Evolutionary conservation across 2,329 filamentous ascomycete species (phyloP).

Genomic region (Alternaria panax): DNA sequence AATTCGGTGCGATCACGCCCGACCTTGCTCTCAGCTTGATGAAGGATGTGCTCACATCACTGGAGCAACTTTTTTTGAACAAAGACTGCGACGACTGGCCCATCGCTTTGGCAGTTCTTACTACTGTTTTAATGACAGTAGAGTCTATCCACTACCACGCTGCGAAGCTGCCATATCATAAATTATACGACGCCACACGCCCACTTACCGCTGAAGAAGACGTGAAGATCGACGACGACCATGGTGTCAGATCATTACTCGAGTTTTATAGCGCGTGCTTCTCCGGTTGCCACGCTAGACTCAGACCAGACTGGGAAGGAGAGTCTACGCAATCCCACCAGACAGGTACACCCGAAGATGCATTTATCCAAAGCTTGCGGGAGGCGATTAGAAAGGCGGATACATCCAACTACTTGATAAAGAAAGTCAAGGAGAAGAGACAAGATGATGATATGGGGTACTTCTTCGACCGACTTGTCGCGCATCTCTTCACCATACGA

Average conservation of each 20-base stretch:
- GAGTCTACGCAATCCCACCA: constrained; percentile 18
- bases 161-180: constrained; percentile 47
- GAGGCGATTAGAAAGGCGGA: constrained; percentile 29
- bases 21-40: constrained; percentile 41
- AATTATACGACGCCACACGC: constrained; percentile 9
- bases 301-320: constrained; percentile 40
- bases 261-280: constrained; percentile 47
- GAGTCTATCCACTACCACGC: constrained; percentile 51
- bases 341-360: constrained; percentile 23
- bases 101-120: constrained; percentile 41
- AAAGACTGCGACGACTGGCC: constrained; percentile 45
- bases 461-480: constrained; percentile 50
- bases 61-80: constrained; percentile 43
- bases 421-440: constrained; percentile 28
- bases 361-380: constrained; percentile 42
- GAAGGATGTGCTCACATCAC: constrained; percentile 39
- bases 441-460: constrained; percentile 42
- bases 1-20: constrained; percentile 49
- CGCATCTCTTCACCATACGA: constrained; percentile 38
- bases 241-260: constrained; percentile 39
- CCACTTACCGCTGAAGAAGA: constrained; percentile 13
- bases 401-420: constrained; percentile 30
- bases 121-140: constrained; percentile 47
- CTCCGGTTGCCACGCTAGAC: constrained; percentile 40
- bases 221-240: constrained; percentile 33